Evolutionary conservation across 2,329 filamentous ascomycete genomes (phyloP).

Genomic region (Ascochyta viciae-villosae): DNA sequence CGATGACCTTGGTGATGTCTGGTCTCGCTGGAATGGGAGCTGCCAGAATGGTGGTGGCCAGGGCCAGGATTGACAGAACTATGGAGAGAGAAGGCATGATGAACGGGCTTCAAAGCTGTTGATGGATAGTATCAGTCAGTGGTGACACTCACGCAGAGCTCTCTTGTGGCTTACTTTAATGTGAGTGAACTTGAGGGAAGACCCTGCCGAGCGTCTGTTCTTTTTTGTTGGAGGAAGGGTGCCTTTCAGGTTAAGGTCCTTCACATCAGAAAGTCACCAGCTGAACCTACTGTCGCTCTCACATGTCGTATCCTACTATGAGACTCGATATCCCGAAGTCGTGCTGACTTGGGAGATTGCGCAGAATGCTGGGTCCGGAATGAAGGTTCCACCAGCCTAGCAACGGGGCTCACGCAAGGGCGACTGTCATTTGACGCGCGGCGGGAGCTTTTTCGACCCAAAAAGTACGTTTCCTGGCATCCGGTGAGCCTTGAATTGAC

Average conservation of each 20-base stretch:
- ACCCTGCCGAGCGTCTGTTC: neutral
- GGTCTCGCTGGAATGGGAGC: conserved; percentile 23
- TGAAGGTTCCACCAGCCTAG: neutral
- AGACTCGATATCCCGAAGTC: neutral
- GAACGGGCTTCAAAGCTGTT: neutral
- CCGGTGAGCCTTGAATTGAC: neutral
- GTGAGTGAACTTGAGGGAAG: neutral
- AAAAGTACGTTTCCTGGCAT: neutral
- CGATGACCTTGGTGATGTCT: conserved; percentile 1
- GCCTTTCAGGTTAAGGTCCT: neutral
- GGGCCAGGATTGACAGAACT: conserved; percentile 11
- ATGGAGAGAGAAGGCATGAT: conserved; percentile 9
- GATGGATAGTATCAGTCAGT: neutral
- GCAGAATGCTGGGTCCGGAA: neutral
- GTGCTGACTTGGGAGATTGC: neutral
- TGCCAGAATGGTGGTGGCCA: conserved; percentile 10
- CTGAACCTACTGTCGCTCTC: conserved; percentile 1
- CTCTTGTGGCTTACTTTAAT: neutral
- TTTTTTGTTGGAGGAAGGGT: neutral
- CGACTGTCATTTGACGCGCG: neutral
- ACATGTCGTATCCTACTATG: conserved; percentile 10
- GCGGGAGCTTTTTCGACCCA: neutral
- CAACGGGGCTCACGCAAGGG: conserved; percentile 8
- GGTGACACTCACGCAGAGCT: neutral
- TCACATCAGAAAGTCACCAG: neutral